Conservation (phyloP, 2,329 filamentous ascomycete species). For the Neonectria faginata region DNA sequence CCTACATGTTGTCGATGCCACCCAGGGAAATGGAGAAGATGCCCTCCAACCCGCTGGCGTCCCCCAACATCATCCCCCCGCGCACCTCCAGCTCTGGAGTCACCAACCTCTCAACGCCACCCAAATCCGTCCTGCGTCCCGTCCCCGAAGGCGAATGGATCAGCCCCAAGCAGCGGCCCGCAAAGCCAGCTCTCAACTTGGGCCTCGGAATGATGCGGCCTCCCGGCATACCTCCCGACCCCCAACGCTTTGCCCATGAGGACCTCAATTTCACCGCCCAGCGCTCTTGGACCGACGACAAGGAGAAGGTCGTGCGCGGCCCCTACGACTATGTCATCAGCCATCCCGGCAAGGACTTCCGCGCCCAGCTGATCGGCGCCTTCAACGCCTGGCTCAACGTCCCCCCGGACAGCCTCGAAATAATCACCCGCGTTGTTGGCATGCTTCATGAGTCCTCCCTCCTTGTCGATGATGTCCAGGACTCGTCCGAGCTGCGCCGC, state of each 20-base stretch:
- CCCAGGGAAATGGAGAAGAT: conserved; percentile 43
- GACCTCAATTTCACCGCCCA: conserved; percentile 65
- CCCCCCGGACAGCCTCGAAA: conserved; percentile 73
- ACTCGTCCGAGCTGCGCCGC: conserved; percentile 79
- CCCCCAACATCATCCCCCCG: conserved; percentile 75
- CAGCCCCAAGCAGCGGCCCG: conserved; percentile 51
- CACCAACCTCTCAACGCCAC: conserved; percentile 46
- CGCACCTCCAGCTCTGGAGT: conserved; percentile 70
- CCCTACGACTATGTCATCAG: conserved; percentile 85
- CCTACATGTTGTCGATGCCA: conserved; percentile 42
- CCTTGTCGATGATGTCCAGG: conserved; percentile 89
- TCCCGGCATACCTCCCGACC: conserved; percentile 58
- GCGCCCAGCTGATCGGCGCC: conserved; percentile 80
- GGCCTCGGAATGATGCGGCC: conserved; percentile 49
- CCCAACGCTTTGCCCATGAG: conserved; percentile 64
- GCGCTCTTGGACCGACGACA: conserved; percentile 75
- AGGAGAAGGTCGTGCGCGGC: conserved; percentile 81
- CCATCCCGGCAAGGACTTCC: conserved; percentile 87
- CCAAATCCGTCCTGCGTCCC: conserved; percentile 57
- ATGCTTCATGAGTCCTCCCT: conserved; percentile 90
- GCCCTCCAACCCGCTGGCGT: conserved; percentile 48
- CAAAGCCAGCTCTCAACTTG: conserved; percentile 26
- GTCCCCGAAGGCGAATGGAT: conserved; percentile 74
- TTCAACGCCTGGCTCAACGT: conserved; percentile 87
- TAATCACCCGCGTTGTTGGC: conserved; percentile 83